Base-by-base conservation (phyloP, 176 grass and related monocot genomes). In the Echinochloa phyllopogon region DNA sequence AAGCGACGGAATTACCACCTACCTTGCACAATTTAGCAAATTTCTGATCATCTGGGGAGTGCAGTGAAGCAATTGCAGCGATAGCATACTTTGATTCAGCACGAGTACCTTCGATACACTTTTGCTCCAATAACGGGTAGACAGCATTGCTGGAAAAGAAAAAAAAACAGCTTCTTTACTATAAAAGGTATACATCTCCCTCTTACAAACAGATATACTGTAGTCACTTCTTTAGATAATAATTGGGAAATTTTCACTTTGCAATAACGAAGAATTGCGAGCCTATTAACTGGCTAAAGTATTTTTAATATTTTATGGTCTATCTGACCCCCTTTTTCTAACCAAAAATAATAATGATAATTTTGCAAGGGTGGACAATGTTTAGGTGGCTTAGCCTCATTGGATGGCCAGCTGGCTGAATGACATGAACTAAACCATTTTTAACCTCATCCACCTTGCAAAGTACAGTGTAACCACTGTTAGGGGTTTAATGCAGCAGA, bases 101-200 rank as follows among this genome's bases (percentile, higher is more conserved):
- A 49, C 93, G 93, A 48, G 96, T 95, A 86, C 96, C 96, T 84
- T 95, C 91, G 71, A 95, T 89, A 81, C 96, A 98, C 82, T 89
- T 98, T 75, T 72, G 68, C 79, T 98, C 96, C 89, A 95, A 78
- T 86, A 95, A 81, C 63, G 74, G 83, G 81, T 98, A 98, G 52
- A 95, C 81, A 65, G 83, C 76, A 79, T 86, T 94, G 74, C 67
- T 85, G 87, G 72, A 52, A 83, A 83, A 74, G 79, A 82, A 82
- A n/a, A 69, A 81, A 24, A 81, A 81, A 68, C n/a, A 62, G 43
- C 12, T 40, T 68, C 4, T 69, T 80, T 68, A 69, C 21, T 53
- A 41, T 13, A 69, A 56, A 53, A 25, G 43, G 48, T 56, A 67
- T 25, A 17, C 53, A 37, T 1, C 5, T 37, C 25, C 24, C 41